phyloP scores from a whole-genome alignment of 78 protist genomes.

The Diacronema lutheri region DNA sequence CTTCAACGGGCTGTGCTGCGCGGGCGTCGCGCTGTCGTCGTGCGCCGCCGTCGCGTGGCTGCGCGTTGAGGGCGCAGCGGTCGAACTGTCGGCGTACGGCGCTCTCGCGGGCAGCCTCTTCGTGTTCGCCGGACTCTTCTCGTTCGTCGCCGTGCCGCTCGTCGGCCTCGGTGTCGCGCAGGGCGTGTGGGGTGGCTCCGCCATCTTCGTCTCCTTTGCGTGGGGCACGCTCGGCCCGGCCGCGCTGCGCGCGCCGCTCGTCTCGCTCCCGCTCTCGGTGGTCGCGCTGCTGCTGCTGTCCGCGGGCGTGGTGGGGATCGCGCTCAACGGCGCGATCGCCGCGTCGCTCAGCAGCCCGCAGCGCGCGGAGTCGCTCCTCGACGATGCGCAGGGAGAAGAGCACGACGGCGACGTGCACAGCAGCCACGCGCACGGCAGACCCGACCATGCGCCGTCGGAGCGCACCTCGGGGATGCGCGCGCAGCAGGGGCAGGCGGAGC shows the following conservation, averaged over 20 bases:
- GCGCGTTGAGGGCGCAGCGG: background rate
- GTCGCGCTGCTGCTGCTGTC: background rate
- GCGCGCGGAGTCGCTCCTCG: background rate
- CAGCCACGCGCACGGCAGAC: no score
- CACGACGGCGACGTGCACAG: no score
- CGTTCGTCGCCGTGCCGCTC: background rate
- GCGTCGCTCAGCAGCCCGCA: background rate
- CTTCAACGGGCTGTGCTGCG: background rate
- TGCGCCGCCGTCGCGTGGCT: background rate
- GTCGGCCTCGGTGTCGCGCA: background rate
- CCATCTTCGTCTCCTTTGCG: background rate
- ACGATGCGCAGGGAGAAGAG: no score
- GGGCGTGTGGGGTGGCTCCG: background rate
- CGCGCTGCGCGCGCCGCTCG: background rate
- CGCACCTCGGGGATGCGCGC: no score
- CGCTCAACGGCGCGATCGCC: background rate
- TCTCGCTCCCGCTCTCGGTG: background rate
- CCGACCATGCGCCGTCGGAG: no score
- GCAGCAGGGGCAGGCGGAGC: background rate
- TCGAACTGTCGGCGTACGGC: background rate
- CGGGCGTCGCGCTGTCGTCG: background rate
- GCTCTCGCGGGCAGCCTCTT: background rate
- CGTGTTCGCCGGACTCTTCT: background rate
- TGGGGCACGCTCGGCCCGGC: background rate
- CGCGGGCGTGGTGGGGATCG: background rate